Evolutionary conservation across 208 protist genomes (phyloP).

Genomic region (Leishmania major): DNA sequence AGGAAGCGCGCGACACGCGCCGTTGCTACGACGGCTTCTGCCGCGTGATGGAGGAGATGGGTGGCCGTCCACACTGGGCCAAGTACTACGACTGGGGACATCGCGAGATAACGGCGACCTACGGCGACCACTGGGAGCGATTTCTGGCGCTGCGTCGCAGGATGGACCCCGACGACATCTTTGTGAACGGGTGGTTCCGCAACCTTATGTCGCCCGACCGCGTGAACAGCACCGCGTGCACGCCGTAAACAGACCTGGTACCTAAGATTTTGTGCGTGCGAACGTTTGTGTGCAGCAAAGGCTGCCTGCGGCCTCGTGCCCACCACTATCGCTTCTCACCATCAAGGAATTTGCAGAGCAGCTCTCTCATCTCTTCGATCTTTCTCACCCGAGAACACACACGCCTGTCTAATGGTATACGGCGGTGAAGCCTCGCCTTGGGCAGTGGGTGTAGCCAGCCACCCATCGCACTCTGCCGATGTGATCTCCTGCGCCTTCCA

Average conservation of each 20-base stretch:
- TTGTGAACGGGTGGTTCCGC: slow-evolving; percentile 74
- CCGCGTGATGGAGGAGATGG: slow-evolving; percentile 58
- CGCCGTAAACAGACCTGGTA: background rate
- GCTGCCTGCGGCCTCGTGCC: background rate
- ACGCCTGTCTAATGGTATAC: background rate
- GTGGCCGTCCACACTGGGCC: slow-evolving; percentile 81
- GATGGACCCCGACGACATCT: slow-evolving; percentile 63
- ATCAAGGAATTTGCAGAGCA: background rate
- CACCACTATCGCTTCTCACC: background rate
- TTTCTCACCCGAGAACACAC: background rate
- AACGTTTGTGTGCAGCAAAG: background rate
- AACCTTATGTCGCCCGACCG: slow-evolving; percentile 44
- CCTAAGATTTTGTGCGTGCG: background rate
- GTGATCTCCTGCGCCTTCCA: background rate
- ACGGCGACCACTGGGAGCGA: slow-evolving; percentile 60
- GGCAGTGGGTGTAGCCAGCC: background rate
- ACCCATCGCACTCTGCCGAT: background rate
- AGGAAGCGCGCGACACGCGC: slow-evolving; percentile 60
- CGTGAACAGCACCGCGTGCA: slow-evolving; percentile 37
- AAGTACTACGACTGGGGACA: slow-evolving; percentile 78
- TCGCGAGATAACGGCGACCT: slow-evolving; percentile 39
- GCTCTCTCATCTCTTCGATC: too few species aligned
- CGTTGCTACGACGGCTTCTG: slow-evolving; percentile 68
- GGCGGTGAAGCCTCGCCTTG: background rate
- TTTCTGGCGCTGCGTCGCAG: slow-evolving; percentile 55